Evolutionary conservation across 148 eudicot species (phyloP).

Genomic region (Cornus controversa): DNA sequence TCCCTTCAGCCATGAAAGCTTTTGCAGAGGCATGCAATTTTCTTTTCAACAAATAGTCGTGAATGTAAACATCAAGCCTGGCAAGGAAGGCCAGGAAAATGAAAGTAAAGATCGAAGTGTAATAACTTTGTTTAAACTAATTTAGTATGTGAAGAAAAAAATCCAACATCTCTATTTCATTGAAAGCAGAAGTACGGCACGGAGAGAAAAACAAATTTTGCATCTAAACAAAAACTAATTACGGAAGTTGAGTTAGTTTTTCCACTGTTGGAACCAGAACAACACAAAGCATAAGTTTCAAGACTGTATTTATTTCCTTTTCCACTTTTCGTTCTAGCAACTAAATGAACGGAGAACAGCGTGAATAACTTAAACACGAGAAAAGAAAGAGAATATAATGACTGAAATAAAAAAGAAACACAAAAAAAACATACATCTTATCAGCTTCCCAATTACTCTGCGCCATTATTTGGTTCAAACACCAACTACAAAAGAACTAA

Average conservation of each 20-base stretch:
- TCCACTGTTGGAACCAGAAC: neutral
- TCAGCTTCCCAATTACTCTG: conserved; percentile 61
- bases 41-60: conserved; percentile 90
- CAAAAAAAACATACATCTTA: conserved; percentile 37
- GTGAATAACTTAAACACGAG: no score
- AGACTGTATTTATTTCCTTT: neutral
- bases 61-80: conserved; percentile 99
- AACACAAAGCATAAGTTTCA: neutral
- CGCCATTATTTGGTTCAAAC: conserved; percentile 33
- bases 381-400: neutral
- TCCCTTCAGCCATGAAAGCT: conserved; percentile 98
- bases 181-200: neutral
- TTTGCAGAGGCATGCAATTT: conserved; percentile 90
- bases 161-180: neutral
- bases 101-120: neutral
- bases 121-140: neutral
- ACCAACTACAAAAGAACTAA: neutral
- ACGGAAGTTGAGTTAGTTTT: no score
- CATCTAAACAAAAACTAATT: neutral
- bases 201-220: neutral
- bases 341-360: neutral
- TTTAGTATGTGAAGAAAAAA: neutral
- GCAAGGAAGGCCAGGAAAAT: conserved; percentile 12
- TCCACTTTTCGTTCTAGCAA: neutral
- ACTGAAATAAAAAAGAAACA: neutral